Percentiles rank a stretch among this genome's conserved stretches.
These are phyloP conservation scores for Neotropicomus parvogracilis DNA, from an alignment of 1,284 basidiomycete genomes.

Conservation along the genomic window DNA sequence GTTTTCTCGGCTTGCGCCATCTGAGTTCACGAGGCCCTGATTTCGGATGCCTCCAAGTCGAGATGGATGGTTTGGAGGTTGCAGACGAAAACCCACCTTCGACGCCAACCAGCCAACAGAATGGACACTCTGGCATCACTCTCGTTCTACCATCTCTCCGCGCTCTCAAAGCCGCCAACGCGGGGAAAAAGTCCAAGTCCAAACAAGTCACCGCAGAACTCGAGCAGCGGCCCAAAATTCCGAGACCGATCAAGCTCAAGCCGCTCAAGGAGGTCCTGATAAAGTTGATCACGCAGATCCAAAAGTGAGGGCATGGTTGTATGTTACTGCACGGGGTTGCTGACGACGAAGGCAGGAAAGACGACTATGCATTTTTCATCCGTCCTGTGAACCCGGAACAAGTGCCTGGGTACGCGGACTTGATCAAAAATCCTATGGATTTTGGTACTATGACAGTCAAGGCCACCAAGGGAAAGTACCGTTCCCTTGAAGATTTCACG, in stretches of 20 bases:
- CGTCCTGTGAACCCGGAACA: constrained; percentile 61
- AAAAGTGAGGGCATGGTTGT: constrained; percentile 50
- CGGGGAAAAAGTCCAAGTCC: constrained; percentile 30
- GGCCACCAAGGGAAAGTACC: constrained; percentile 61
- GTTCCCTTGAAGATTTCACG: constrained; percentile 71
- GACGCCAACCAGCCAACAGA: constrained; percentile 16
- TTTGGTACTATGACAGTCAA: constrained; percentile 75
- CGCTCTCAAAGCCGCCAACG: constrained; percentile 34
- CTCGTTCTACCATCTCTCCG: constrained; percentile 48
- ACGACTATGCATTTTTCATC: constrained; percentile 83
- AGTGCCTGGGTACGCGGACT: constrained; percentile 67
- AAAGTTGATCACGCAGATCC: constrained; percentile 66
- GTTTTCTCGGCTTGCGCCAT: constrained; percentile 13
- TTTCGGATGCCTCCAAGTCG: constrained; percentile 12
- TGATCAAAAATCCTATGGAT: constrained; percentile 77
- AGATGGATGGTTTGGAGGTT: constrained; percentile 29
- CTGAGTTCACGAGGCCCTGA: constrained; percentile 4
- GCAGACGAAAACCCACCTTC: constrained; percentile 18
- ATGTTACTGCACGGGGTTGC: constrained; percentile 2
- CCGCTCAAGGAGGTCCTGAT: constrained; percentile 69
- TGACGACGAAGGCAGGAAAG: constrained; percentile 52
- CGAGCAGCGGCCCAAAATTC: constrained; percentile 40
- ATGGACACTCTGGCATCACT: constrained; percentile 34
- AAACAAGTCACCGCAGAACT: constrained; percentile 17
- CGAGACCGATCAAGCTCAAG: constrained; percentile 66